Percentiles rank a stretch among this genome's conserved stretches.
Evolutionary conservation across 345 rosid species (phyloP).

Genomic region (Sisymbrium altissimum): DNA sequence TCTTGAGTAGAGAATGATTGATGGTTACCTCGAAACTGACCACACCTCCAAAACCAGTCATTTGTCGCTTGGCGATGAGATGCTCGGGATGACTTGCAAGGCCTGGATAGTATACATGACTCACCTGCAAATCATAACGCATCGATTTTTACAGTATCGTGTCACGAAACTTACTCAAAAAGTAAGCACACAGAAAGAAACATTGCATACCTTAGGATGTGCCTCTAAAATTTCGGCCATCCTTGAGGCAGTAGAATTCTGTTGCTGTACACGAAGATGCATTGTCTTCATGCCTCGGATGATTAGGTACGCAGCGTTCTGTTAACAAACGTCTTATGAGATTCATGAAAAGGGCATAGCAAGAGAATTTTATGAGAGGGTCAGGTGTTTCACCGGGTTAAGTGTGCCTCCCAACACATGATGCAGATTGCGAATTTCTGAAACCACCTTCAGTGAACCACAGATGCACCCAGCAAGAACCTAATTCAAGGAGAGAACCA

Average conservation of each 20-base stretch:
- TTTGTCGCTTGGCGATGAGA: conserved; percentile 82
- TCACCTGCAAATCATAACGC: conserved; percentile 50
- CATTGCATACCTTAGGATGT: conserved; percentile 79
- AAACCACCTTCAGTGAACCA: conserved; percentile 65
- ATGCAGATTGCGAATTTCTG: conserved; percentile 83
- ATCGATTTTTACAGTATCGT: background rate
- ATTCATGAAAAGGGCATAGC: background rate
- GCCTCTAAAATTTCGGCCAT: conserved; percentile 99
- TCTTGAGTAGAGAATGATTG: background rate
- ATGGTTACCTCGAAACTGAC: conserved; percentile 93
- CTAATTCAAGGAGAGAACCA: conserved; percentile 36
- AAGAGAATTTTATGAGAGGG: background rate
- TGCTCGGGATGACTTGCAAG: conserved; percentile 93
- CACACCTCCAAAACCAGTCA: conserved; percentile 99
- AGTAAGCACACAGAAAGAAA: background rate
- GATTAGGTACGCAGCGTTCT: conserved; percentile 92
- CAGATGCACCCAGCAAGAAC: conserved; percentile 95
- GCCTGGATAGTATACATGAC: conserved; percentile 86
- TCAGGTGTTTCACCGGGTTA: conserved; percentile 60
- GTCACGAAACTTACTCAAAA: background rate
- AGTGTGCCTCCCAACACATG: conserved; percentile 91
- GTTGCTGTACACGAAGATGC: conserved; percentile 99
- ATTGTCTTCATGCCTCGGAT: conserved; percentile 99
- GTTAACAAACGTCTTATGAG: conserved; percentile 19
- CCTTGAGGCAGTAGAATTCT: conserved; percentile 84